Evolutionary conservation across 169 alveolate genomes (phyloP).

Genomic region (Plasmodium vivax): DNA sequence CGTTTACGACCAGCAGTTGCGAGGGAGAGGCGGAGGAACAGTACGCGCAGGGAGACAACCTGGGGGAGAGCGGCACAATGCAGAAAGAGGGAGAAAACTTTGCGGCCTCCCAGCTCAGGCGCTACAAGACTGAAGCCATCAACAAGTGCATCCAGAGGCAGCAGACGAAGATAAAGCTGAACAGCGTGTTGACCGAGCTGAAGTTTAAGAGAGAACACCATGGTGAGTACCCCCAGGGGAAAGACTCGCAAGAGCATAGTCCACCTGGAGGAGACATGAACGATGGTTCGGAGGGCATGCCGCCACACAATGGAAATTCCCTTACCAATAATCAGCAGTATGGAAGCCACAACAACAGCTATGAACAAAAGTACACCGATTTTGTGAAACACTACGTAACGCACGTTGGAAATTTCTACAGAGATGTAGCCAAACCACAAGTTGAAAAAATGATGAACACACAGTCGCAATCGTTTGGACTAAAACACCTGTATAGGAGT

Average conservation of each 20-base stretch:
- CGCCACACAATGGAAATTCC: not conserved
- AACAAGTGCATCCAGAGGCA: constrained; percentile 13
- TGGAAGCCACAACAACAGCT: not conserved
- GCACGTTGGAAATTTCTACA: not conserved
- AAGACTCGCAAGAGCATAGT: not conserved
- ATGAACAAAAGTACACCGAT: not conserved
- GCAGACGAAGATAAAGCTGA: constrained; percentile 13
- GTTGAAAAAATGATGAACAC: not conserved
- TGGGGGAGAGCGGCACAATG: not conserved
- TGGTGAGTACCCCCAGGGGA: not conserved
- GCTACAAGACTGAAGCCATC: constrained; percentile 5
- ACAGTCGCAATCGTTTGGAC: constrained; percentile 24
- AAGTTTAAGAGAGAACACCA: constrained; percentile 15
- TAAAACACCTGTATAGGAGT: not conserved
- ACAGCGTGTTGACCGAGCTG: constrained; percentile 11
- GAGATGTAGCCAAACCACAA: not conserved
- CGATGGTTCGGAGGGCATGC: not conserved
- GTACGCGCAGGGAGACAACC: not conserved
- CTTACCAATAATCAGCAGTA: not conserved
- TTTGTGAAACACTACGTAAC: constrained; percentile 45
- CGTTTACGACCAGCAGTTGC: constrained; percentile 28
- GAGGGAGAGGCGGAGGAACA: constrained; percentile 6
- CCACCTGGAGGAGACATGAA: not conserved
- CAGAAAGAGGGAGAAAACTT: not conserved
- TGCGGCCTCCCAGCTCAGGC: not conserved